Percentiles rank a stretch among this genome's conserved stretches.
phyloP scores from a whole-genome alignment of 495 filamentous ascomycete genomes.

The Daldinia childiae region DNA sequence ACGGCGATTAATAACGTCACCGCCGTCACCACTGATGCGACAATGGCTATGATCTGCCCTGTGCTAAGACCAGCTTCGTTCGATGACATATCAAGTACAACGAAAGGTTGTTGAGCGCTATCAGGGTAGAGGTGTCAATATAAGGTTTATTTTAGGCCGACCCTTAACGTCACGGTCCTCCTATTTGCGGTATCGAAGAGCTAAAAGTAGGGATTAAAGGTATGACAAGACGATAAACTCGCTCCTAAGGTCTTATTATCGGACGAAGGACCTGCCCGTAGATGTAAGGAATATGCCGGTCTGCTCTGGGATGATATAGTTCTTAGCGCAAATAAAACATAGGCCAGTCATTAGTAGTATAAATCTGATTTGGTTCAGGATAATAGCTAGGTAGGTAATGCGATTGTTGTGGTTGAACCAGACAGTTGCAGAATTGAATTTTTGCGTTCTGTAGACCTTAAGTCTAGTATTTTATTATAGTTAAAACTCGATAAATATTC shows the following conservation, averaged over 20 bases:
- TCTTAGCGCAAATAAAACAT: neutral
- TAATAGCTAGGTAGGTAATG: neutral
- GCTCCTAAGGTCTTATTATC: neutral
- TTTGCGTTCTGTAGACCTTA: neutral
- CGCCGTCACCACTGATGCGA: conserved; percentile 6
- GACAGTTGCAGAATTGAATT: neutral
- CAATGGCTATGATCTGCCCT: conserved; percentile 19
- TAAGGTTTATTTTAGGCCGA: neutral
- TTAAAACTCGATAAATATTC: neutral
- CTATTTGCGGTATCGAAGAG: neutral
- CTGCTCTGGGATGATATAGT: neutral
- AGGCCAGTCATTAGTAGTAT: neutral
- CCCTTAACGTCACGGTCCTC: neutral
- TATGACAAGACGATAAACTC: neutral
- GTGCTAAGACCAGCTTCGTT: conserved; percentile 5
- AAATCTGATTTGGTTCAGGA: neutral
- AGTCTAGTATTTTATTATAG: neutral
- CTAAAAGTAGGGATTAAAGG: neutral
- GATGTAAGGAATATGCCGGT: neutral
- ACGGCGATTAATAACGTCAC: conserved; percentile 3
- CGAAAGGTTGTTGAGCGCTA: neutral
- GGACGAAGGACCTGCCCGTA: neutral
- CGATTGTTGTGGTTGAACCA: neutral
- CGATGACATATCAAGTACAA: conserved; percentile 6
- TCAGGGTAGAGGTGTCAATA: neutral